Percentiles rank a stretch among this genome's conserved stretches.
Evolutionary conservation across 305 asterid genomes (phyloP).

Genomic region (Nicotiana rustica): DNA sequence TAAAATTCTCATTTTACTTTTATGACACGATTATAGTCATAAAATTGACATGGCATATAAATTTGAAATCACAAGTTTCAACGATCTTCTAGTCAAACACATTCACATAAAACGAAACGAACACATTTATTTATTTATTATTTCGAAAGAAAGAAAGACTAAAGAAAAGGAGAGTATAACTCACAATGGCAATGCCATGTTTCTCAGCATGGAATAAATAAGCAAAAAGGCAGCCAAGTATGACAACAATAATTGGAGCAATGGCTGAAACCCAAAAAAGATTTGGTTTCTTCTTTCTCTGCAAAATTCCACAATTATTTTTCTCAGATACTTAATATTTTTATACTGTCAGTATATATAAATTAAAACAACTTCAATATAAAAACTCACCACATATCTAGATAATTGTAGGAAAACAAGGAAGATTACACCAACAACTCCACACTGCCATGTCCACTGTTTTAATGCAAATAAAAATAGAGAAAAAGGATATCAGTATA

Average conservation of each 20-base stretch:
- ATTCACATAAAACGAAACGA: too few species aligned
- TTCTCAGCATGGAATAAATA: conserved; percentile 59
- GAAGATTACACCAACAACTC: conserved; percentile 63
- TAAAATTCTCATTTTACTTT: too few species aligned
- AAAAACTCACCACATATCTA: conserved; percentile 65
- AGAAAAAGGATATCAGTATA: neutral
- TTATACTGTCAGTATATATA: neutral
- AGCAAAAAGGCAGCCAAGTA: conserved; percentile 71
- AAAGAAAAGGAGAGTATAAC: conserved; percentile 32
- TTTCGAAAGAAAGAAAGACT: too few species aligned
- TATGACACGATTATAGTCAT: too few species aligned
- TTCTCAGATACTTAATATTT: neutral
- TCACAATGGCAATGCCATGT: conserved; percentile 67
- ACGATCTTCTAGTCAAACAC: too few species aligned
- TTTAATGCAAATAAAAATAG: neutral
- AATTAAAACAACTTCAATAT: neutral
- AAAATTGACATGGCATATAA: too few species aligned
- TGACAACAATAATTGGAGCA: conserved; percentile 73
- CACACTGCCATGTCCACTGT: conserved; percentile 74
- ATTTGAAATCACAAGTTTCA: too few species aligned
- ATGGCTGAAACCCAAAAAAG: conserved; percentile 89
- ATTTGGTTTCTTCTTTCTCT: conserved; percentile 70
- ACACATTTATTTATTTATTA: too few species aligned
- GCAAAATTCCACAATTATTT: conserved; percentile 27
- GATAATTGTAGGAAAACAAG: conserved; percentile 76